Base-by-base conservation (phyloP, 108 stramenopile genomes). In the Seminavis robusta region DNA sequence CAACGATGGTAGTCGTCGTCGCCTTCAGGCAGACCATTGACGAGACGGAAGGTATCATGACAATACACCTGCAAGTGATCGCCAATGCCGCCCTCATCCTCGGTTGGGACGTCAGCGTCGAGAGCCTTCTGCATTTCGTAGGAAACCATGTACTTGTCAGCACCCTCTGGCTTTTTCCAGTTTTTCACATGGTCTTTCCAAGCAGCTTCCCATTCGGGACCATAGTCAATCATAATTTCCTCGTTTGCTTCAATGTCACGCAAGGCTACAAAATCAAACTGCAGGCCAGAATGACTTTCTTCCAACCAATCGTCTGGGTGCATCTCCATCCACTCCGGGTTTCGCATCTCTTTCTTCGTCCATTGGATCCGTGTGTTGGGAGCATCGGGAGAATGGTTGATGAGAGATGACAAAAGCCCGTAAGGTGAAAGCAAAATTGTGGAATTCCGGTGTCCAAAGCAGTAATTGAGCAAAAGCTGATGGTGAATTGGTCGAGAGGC, bases 171-270 rank as follows among this genome's bases (percentile, higher is more conserved):
- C 2, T 53, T 30, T 10, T 52, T 53, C 77, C 80, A 87, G 4
- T 46, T 40, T 49, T 62, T 50, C 16, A 70, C 52, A 58, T 83
- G 82, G 33, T 65, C 23, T 2, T 61, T 51, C 74, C 76, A 88
- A 21, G 80, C 79, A 23, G 56, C 30, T 47, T 79, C 67, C 86
- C 86, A 88, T 29, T 59, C 71, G 10, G 21, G 15, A 1, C 86
- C 86, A 66, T 88, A 88, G 43, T 83, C 61, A 25, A 88, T 52
- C 30, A 77, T 67, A 5, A 88, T 27, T 45, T 88, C 86, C 26
- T 88, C 86, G 0, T 71, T 80, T 44, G 69, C 52, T 26, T 42
- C 24, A 51, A 88, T 84, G 47, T 83, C 67, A 20, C 74, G 59
- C 11, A 61, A 54, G 7, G 86, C 82, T 21, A 79, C 50, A 33